A percentile compares a stretch with the other conserved stretches of the same genome.
Conservation (phyloP, 371 early-diverging fungal genomes). For the Rhizopus sp. region DNA sequence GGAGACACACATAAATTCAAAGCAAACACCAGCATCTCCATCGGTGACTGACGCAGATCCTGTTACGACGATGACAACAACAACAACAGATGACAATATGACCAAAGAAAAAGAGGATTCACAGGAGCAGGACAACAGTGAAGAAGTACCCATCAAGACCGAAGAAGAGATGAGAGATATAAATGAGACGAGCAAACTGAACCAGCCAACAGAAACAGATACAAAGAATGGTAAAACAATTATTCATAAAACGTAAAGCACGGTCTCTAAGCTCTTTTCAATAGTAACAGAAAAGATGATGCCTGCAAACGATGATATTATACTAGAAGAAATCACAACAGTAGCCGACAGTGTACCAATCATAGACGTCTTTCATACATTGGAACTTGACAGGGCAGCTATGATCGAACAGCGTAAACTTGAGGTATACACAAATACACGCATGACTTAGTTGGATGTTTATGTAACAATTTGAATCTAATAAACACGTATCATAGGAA, state of each 20-base stretch:
- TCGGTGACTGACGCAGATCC: not conserved
- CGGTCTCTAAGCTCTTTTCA: not conserved
- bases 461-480: not conserved
- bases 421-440: conserved; percentile 24
- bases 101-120: not conserved
- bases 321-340: conserved; percentile 2
- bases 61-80: not conserved
- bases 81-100: not conserved
- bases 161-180: not conserved
- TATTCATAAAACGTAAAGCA: too few species aligned
- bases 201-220: not conserved
- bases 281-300: not conserved
- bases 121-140: not conserved
- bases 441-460: not conserved
- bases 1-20: conserved; percentile 10
- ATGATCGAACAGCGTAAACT: conserved; percentile 67
- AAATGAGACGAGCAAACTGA: conserved; percentile 4
- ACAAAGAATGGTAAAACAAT: not conserved
- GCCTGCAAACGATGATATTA: not conserved
- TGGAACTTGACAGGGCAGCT: conserved; percentile 76
- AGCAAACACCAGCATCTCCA: not conserved
- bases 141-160: not conserved
- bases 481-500: conserved; percentile 25
- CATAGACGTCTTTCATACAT: conserved; percentile 73
- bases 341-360: conserved; percentile 47